Evolutionary conservation across 176 grass and related monocot species (phyloP), one percentile per base, ranked within the genome.

Genomic region (Oropetium thomaeum): DNA sequence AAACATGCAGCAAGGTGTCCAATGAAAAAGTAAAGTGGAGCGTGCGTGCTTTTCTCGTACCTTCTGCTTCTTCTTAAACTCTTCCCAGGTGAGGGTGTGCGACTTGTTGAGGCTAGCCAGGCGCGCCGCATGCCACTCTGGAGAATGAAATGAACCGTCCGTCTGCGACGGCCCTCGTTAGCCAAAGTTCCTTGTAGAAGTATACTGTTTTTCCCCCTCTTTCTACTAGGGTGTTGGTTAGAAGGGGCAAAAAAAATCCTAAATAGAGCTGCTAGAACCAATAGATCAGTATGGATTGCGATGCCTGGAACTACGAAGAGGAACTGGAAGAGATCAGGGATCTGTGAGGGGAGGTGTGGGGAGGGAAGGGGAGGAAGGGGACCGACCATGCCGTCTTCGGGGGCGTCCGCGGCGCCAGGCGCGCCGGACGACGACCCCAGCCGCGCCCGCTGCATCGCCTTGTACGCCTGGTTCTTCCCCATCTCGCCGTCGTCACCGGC

Each of bases 101-200:
- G 96, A 90, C 76, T 93, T 99, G 70, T 80, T 93, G 30, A 99
- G 89, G 80, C 96, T 92, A 69, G 96, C 96, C 87, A 99, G 88
- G 71, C 96, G 96, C 84, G 96, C 96, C 83, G 96, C 96, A 82
- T 99, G 96, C 96, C 96, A 99, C 89, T 95, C 96, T 96, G 96
- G 96, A 95, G 96, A 99, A 99, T 99, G 96, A 96, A 99, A 99
- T 92, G 96, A 96, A 92, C 96, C 96, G 86, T 99, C 96, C 84
- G 84, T 87, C 96, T 99, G 91, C 26, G 89, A 92, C 87, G 89
- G 91, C 59, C 82, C 96, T 84, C 72, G 85, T 99, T 99, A 99
- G 92, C 92, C 93, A 92, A 87, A 81, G 73, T 83, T 58, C 74
- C 6, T 31, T 61, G 5, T 6, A 20, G n/a, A n/a, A n/a, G n/a